Evolutionary conservation across 2,329 filamentous ascomycete species (phyloP).

Genomic region (Xylaria sp.): DNA sequence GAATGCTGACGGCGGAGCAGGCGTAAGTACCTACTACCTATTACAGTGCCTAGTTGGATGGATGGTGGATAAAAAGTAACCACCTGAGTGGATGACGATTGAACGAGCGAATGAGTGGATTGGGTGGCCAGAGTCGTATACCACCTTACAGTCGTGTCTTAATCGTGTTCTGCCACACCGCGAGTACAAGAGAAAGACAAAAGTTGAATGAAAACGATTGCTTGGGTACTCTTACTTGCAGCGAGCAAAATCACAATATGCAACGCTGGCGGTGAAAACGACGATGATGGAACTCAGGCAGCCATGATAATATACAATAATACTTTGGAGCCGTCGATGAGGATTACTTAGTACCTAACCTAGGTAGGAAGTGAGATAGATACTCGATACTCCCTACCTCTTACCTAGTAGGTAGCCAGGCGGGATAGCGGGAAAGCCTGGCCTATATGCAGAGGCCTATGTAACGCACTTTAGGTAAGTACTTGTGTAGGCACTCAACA

Average conservation of each 20-base stretch:
- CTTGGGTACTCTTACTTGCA: background rate
- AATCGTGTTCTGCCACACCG: too few relatives aligned
- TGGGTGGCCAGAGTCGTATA: background rate
- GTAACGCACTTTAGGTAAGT: background rate
- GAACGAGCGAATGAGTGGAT: background rate
- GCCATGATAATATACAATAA: background rate
- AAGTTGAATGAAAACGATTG: background rate
- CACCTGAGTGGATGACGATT: background rate
- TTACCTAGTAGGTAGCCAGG: too few relatives aligned
- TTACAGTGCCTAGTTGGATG: background rate
- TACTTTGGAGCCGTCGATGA: too few relatives aligned
- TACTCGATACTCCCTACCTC: too few relatives aligned
- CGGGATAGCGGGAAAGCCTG: background rate
- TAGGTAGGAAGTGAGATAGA: background rate
- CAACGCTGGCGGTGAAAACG: background rate
- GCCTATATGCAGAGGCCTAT: background rate
- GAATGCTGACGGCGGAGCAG: slow-evolving; percentile 11
- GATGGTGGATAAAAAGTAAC: background rate
- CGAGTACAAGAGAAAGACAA: background rate
- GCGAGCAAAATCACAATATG: background rate
- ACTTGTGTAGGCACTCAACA: too few relatives aligned
- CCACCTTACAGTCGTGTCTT: background rate
- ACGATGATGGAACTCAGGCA: background rate
- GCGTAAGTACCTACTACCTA: background rate
- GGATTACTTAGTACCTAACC: background rate